Evolutionary conservation across 2,329 filamentous ascomycete genomes (phyloP).

Genomic region (Gyromitra esculenta): DNA sequence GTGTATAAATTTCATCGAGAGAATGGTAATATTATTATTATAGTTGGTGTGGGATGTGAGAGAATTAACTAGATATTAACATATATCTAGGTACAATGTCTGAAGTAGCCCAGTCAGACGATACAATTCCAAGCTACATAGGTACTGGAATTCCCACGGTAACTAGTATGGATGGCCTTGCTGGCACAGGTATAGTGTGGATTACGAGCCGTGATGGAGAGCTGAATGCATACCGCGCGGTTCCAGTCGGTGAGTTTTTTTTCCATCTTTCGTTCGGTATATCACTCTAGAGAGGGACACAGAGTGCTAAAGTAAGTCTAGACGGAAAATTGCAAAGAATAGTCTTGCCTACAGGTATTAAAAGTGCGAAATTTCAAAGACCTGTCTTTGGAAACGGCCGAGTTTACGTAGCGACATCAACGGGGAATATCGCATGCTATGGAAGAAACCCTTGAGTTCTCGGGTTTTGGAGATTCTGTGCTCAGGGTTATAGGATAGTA

Average conservation of each 20-base stretch:
- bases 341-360: neutral
- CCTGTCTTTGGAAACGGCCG: slow-evolving; percentile 21
- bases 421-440: slow-evolving; percentile 29
- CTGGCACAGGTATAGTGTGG: slow-evolving; percentile 25
- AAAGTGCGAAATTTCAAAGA: slow-evolving; percentile 23
- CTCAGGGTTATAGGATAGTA: no score
- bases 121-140: slow-evolving; percentile 18
- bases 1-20: slow-evolving; percentile 23
- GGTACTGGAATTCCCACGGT: slow-evolving; percentile 24
- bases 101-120: slow-evolving; percentile 31
- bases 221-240: slow-evolving; percentile 25
- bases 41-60: neutral
- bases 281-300: neutral
- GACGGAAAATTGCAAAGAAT: slow-evolving; percentile 28
- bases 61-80: neutral
- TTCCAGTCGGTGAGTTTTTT: slow-evolving; percentile 9
- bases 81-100: slow-evolving; percentile 21
- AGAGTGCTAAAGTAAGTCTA: slow-evolving; percentile 5
- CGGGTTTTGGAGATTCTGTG: neutral
- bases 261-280: neutral
- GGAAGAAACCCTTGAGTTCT: slow-evolving; percentile 13
- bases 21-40: slow-evolving; percentile 11
- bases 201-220: slow-evolving; percentile 21
- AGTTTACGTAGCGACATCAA: slow-evolving; percentile 24
- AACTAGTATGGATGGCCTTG: slow-evolving; percentile 21